Conservation (phyloP, 345 rosid species). For the Syzygium oleosum region DNA sequence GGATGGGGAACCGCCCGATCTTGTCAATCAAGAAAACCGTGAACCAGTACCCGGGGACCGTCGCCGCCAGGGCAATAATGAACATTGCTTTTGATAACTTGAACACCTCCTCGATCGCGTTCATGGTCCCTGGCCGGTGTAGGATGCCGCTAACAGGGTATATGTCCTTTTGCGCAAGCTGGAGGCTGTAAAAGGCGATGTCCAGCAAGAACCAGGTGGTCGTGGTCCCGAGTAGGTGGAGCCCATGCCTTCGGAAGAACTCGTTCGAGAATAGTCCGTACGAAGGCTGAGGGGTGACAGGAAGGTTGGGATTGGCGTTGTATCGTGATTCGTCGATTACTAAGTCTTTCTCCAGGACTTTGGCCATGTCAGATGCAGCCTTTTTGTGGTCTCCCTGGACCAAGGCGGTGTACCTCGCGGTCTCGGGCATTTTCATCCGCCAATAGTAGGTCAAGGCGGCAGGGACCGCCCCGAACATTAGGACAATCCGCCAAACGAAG, state of each 20-base stretch:
- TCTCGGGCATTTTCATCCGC: slow-evolving; percentile 83
- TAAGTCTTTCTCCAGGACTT: slow-evolving; percentile 30
- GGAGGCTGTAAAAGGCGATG: slow-evolving; percentile 60
- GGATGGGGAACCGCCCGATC: slow-evolving; percentile 60
- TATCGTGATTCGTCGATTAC: background rate
- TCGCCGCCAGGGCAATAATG: slow-evolving; percentile 44
- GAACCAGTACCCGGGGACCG: slow-evolving; percentile 75
- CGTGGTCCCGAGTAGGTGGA: slow-evolving; percentile 58
- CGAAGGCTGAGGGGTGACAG: slow-evolving; percentile 4
- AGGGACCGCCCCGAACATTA: slow-evolving; percentile 74
- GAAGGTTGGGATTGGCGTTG: background rate
- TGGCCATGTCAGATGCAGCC: slow-evolving; percentile 68
- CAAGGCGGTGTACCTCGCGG: slow-evolving; percentile 67
- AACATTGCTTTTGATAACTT: slow-evolving; percentile 44
- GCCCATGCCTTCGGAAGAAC: slow-evolving; percentile 44
- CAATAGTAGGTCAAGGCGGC: slow-evolving; percentile 68
- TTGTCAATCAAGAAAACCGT: slow-evolving; percentile 52
- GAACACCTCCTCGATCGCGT: slow-evolving; percentile 58
- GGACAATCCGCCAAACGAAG: slow-evolving; percentile 62
- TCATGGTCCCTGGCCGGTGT: slow-evolving; percentile 33
- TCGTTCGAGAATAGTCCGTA: slow-evolving; percentile 38
- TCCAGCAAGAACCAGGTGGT: slow-evolving; percentile 71
- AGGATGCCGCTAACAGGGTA: slow-evolving; percentile 48
- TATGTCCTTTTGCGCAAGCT: slow-evolving; percentile 62
- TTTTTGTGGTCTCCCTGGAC: slow-evolving; percentile 51